Evolutionary conservation across 2,329 filamentous ascomycete species (phyloP), one percentile per base, ranked within the genome.

Genomic region (Dothideomycetidae sp.): DNA sequence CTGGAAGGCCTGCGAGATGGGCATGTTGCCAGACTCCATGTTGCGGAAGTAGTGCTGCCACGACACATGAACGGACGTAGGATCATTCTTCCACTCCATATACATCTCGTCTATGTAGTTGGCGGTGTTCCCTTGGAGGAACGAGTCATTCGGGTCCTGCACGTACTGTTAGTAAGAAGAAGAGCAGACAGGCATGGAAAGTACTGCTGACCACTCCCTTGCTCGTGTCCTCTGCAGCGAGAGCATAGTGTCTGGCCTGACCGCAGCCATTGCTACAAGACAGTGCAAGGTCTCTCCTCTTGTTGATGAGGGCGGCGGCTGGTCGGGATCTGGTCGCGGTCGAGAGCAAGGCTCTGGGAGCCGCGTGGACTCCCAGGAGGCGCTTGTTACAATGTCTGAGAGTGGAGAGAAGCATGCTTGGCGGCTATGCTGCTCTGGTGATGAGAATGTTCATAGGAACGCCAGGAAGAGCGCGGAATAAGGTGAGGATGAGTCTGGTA

Each of bases 41-140:
- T 98, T 98, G 67, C 78, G 83, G 73, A 98, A 98, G 73, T 98
- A 98, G 57, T 92, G 78, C 67, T 93, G 88, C 90, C 90, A 98
- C 59, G 90, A 98, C 53, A 93, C 72, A 63, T 98, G 90, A 42
- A 98, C 90, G 56, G 83, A 93, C 53, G 76, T 73, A 36, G 90
- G 86, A 53, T 98, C 85, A 47, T 81, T 70, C 65, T 88, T 93
- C 90, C 90, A 98, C 58, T 86, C 78, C 67, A 94, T 69, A 64
- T 98, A 98, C 90, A 98, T 98, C 69, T 94, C 90, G 62, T 98
- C 90, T 58, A 98, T 84, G 67, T 98, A 98, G 68, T 93, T 94
- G 63, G 90, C 90, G 43, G 88, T 90, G 68, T 83, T 96, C 49
- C 90, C 90, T 46, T 85, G 83, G 44, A 98, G 73, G 71, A 98